A percentile compares a stretch with the other conserved stretches of the same genome.
Conservation (phyloP, 768 basidiomycete genomes). For the Postia placenta region DNA sequence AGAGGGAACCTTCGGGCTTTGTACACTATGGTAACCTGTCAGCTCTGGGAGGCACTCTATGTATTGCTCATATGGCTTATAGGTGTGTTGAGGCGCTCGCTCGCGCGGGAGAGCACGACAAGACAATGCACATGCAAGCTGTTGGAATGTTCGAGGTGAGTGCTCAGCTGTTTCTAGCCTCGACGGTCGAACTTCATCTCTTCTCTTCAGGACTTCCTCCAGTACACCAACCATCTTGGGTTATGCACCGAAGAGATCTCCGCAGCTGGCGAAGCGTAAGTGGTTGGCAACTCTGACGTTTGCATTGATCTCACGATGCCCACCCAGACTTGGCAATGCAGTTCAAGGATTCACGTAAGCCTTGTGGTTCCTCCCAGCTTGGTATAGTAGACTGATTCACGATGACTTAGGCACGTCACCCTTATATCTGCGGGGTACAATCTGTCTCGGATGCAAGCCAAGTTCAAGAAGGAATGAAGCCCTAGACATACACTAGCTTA, state of each 20-base stretch:
- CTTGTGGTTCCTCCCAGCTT: neutral
- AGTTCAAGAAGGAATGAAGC: neutral
- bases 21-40: conserved; percentile 60
- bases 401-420: conserved; percentile 76
- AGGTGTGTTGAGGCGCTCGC: conserved; percentile 90
- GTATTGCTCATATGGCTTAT: neutral
- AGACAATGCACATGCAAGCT: conserved; percentile 55
- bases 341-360: conserved; percentile 87
- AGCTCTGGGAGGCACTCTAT: too few species aligned
- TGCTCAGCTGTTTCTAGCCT: neutral
- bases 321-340: conserved; percentile 71
- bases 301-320: conserved; percentile 3
- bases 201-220: conserved; percentile 55
- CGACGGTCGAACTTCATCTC: neutral
- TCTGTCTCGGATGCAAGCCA: conserved; percentile 53
- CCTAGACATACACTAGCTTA: too few species aligned
- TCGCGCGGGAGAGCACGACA: conserved; percentile 77
- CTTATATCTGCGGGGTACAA: conserved; percentile 83
- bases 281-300: conserved; percentile 10
- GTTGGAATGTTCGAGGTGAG: conserved; percentile 87
- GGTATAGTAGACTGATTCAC: neutral
- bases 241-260: conserved; percentile 85
- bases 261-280: conserved; percentile 76
- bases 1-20: conserved; percentile 91
- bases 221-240: conserved; percentile 84